Evolutionary conservation across 768 basidiomycete species (phyloP), one percentile per base, ranked within the genome.

Genomic region (Suillus paluster): DNA sequence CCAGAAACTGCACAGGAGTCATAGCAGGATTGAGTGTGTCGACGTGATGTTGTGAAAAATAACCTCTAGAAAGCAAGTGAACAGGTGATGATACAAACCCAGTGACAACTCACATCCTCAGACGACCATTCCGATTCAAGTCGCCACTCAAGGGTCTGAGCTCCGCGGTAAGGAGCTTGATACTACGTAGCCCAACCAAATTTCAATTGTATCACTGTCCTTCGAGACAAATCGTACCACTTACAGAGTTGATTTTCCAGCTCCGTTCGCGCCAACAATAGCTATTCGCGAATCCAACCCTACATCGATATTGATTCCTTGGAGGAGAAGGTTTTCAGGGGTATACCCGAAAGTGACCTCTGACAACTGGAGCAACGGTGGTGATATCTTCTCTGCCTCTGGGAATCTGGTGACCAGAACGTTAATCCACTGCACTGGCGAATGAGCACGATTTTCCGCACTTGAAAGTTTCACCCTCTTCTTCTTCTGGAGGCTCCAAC

Each of bases 311-410:
- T 96, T 92, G 66, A 96, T 81, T 54, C 78, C 80, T 67, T 87
- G 89, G 30, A 99, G 78, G 54, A 99, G 82, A 41, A 90, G 73
- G 68, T 91, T 92, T 11, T 94, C 90, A 1, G 80, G 78, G 1
- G 82, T 81, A 75, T 99, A 99, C 36, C 95, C 94, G 71, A 99
- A 99, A 1, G 86, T 88, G 30, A 93, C 92, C 67, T 94, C 91
- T 64, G 91, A 90, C 71, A 98, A 87, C 72, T 99, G 97, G 19
- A 99, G 80, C 15, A 99, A 77, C 0, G 97, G 97, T 8, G 97
- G 96, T 5, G 97, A 95, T 68, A 99, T 94, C 79, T 99, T 99
- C 71, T 99, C 97, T 8, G 95, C 88, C 62, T 97, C 96, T 1
- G 95, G 94, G 83, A 99, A 93, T 68, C 92, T 94, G 33, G 19